Percentiles rank a stretch among this genome's conserved stretches.
Conservation (phyloP, 768 basidiomycete species). For the Zangia roseola region DNA sequence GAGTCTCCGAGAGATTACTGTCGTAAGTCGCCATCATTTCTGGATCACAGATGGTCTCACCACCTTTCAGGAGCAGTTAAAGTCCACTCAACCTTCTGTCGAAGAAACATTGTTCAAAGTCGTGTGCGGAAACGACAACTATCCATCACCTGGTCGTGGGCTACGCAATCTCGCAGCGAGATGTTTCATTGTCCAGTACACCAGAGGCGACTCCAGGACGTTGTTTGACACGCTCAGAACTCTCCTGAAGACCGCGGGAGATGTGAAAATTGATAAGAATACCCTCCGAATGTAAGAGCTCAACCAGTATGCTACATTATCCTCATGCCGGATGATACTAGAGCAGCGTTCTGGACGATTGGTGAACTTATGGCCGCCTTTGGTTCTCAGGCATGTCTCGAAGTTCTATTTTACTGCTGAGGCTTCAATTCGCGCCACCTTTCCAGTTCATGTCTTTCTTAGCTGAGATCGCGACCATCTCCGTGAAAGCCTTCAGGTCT, state of each 20-base stretch:
- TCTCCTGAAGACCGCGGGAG: constrained; percentile 71
- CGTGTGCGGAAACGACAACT: constrained; percentile 58
- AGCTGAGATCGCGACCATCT: constrained; percentile 71
- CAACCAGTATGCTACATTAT: neutral
- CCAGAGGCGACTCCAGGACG: constrained; percentile 76
- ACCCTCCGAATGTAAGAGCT: constrained; percentile 60
- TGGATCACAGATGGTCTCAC: constrained; percentile 1
- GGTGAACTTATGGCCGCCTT: constrained; percentile 86
- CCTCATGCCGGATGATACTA: constrained; percentile 29
- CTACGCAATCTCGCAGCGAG: constrained; percentile 75
- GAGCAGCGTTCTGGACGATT: constrained; percentile 82
- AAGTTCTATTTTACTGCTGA: neutral
- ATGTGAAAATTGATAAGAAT: constrained; percentile 71
- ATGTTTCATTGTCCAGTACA: constrained; percentile 74
- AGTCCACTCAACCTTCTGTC: constrained; percentile 57
- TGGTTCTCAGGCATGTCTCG: constrained; percentile 73
- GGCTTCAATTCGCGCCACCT: neutral
- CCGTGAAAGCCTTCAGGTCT: constrained; percentile 67
- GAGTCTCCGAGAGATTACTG: constrained; percentile 45
- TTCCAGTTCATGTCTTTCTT: constrained; percentile 92
- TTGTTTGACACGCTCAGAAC: constrained; percentile 85
- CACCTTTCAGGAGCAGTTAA: constrained; percentile 58
- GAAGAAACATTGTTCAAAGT: constrained; percentile 68
- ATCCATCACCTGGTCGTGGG: constrained; percentile 86
- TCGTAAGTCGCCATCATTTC: constrained; percentile 43